Percentiles rank a stretch among this genome's conserved stretches.
Conservation (phyloP, 208 protist genomes). For the Acanthamoeba comandoni region DNA sequence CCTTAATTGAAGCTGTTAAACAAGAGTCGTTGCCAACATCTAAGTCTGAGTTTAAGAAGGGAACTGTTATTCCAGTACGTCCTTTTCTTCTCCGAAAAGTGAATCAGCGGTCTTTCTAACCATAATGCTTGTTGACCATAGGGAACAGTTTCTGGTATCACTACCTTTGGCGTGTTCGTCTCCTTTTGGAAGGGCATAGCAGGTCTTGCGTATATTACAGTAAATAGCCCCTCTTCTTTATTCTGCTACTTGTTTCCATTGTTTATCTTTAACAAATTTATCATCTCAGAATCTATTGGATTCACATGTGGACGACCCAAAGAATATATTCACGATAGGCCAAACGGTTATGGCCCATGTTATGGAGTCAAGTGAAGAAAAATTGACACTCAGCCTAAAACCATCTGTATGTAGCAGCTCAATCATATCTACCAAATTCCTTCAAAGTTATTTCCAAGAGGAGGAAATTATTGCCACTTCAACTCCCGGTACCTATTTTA, state of each 20-base stretch:
- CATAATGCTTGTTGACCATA: background rate
- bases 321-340: conserved; percentile 26
- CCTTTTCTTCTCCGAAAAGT: background rate
- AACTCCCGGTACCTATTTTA: conserved; percentile 20
- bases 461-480: conserved; percentile 48
- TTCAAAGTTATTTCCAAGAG: conserved; percentile 71
- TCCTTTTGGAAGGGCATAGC: conserved; percentile 37
- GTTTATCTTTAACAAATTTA: conserved; percentile 5
- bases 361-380: conserved; percentile 47
- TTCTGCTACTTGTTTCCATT: background rate
- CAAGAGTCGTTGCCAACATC: background rate
- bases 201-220: conserved; percentile 65
- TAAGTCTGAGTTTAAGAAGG: conserved; percentile 50
- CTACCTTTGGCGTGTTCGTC: conserved; percentile 67
- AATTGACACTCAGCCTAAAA: conserved; percentile 66
- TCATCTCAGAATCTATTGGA: conserved; percentile 50
- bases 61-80: conserved; percentile 49
- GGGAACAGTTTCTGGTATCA: conserved; percentile 44
- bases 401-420: conserved; percentile 54
- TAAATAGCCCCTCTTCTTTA: background rate
- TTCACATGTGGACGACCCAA: conserved; percentile 28
- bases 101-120: background rate
- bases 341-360: conserved; percentile 49
- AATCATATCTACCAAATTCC: conserved; percentile 64
- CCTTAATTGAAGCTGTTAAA: conserved; percentile 48